These are phyloP conservation scores for Meyerozyma sp. DNA, from an alignment of 1,139 yeast genomes.

Conservation along the genomic window DNA sequence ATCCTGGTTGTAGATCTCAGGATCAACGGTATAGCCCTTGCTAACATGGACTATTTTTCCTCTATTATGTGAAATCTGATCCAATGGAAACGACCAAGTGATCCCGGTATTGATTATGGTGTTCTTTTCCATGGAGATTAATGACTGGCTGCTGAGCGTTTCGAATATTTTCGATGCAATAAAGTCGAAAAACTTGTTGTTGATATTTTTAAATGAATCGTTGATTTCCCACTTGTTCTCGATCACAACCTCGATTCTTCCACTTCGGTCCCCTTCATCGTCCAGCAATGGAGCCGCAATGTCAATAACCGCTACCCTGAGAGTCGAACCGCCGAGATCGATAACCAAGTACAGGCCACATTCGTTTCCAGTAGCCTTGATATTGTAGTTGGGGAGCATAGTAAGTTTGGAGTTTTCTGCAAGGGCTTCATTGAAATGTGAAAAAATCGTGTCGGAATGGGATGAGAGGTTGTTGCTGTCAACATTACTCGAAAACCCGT, in stretches of 20 bases:
- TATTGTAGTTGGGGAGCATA: slow-evolving; percentile 45
- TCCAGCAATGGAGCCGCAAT: slow-evolving; percentile 16
- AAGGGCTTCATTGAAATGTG: slow-evolving; percentile 26
- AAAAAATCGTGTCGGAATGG: neutral
- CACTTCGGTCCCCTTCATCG: slow-evolving; percentile 9
- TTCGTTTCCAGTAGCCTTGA: slow-evolving; percentile 39
- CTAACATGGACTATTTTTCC: slow-evolving; percentile 44
- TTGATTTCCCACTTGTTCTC: slow-evolving; percentile 38
- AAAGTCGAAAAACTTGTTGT: slow-evolving; percentile 34
- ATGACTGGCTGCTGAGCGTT: slow-evolving; percentile 23
- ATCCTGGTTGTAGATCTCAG: slow-evolving; percentile 35
- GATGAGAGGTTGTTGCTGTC: neutral
- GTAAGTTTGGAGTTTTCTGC: slow-evolving; percentile 24
- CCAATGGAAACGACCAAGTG: slow-evolving; percentile 58
- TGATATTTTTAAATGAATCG: slow-evolving; percentile 33
- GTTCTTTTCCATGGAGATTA: slow-evolving; percentile 11
- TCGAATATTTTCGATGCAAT: slow-evolving; percentile 32
- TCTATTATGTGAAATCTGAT: slow-evolving; percentile 36
- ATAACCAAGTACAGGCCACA: slow-evolving; percentile 41
- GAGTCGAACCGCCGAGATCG: slow-evolving; percentile 54
- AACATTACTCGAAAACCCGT: neutral
- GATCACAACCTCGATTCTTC: slow-evolving; percentile 24
- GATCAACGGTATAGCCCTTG: slow-evolving; percentile 45
- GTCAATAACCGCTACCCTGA: slow-evolving; percentile 43
- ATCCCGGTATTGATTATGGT: slow-evolving; percentile 36